phyloP scores from a whole-genome alignment of 139 green algal genomes.

The Chara braunii region DNA sequence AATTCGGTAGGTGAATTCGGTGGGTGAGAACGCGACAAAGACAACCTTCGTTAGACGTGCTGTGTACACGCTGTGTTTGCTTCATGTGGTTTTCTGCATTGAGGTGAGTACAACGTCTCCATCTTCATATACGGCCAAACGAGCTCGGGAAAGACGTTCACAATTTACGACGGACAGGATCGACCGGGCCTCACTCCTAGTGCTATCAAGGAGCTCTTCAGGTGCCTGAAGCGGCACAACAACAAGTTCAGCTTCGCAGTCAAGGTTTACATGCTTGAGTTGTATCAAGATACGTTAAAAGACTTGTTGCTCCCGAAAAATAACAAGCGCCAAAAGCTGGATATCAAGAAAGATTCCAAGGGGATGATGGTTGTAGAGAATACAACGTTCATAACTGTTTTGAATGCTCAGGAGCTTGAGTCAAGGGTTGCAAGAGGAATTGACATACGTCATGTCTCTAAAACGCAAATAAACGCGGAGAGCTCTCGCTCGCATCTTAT shows the following conservation, averaged over 20 bases:
- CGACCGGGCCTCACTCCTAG: constrained; percentile 76
- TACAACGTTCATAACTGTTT: constrained; percentile 55
- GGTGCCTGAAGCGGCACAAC: constrained; percentile 61
- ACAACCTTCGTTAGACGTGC: too few species aligned
- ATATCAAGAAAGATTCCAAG: constrained; percentile 97
- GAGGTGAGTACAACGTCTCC: constrained; percentile 85
- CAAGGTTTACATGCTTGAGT: constrained; percentile 86
- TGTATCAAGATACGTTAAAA: constrained; percentile 78
- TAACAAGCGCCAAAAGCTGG: too few species aligned
- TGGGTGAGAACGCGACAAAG: too few species aligned
- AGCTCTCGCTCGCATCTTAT: constrained; percentile 76
- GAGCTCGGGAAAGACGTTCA: constrained; percentile 58
- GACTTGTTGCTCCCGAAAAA: constrained; percentile 68
- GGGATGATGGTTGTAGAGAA: constrained; percentile 78
- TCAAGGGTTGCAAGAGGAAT: constrained; percentile 30
- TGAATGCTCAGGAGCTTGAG: constrained; percentile 27
- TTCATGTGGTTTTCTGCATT: too few species aligned
- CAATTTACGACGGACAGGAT: constrained; percentile 54
- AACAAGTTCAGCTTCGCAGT: too few species aligned
- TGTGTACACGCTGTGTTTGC: too few species aligned
- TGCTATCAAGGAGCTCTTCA: constrained; percentile 84
- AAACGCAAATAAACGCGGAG: constrained; percentile 48
- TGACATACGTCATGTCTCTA: constrained; percentile 21
- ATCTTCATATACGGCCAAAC: constrained; percentile 79
- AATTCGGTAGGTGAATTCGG: too few species aligned